These are phyloP conservation scores for Euphorbia tirucalli DNA, from an alignment of 345 rosid species.

Conservation along the genomic window DNA sequence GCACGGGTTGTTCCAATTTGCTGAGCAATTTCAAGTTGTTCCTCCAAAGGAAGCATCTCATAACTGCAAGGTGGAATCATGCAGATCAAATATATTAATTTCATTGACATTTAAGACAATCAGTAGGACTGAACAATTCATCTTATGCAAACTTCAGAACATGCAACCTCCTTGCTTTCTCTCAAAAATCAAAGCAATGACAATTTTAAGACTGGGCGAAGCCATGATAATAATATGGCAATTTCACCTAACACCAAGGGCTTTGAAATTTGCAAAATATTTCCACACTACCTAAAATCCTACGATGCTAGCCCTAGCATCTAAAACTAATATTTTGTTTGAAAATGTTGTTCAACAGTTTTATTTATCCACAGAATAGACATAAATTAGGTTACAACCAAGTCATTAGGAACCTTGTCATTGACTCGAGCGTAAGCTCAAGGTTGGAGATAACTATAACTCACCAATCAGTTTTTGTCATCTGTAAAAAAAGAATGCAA, in stretches of 20 bases:
- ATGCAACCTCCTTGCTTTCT: background rate
- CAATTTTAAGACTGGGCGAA: too few species aligned
- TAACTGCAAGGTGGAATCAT: constrained; percentile 51
- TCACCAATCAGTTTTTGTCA: too few species aligned
- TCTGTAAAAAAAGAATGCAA: too few species aligned
- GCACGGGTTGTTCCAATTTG: constrained; percentile 87
- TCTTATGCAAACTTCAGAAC: background rate
- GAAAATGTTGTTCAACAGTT: background rate
- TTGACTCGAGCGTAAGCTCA: background rate
- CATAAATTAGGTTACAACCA: background rate
- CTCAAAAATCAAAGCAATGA: background rate
- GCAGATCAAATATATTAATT: background rate
- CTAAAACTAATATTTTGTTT: background rate
- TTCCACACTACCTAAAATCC: background rate
- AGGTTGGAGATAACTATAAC: too few species aligned
- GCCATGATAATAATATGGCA: too few species aligned
- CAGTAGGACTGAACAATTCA: background rate
- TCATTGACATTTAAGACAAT: background rate
- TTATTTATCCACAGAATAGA: background rate
- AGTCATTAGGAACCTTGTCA: background rate
- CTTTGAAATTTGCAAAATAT: too few species aligned
- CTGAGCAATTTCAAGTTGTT: constrained; percentile 77
- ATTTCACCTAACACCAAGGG: background rate
- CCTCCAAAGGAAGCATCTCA: constrained; percentile 87
- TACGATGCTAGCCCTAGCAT: background rate